These are phyloP conservation scores for Glycine soja DNA, from an alignment of 306 rosid species.

Conservation along the genomic window DNA sequence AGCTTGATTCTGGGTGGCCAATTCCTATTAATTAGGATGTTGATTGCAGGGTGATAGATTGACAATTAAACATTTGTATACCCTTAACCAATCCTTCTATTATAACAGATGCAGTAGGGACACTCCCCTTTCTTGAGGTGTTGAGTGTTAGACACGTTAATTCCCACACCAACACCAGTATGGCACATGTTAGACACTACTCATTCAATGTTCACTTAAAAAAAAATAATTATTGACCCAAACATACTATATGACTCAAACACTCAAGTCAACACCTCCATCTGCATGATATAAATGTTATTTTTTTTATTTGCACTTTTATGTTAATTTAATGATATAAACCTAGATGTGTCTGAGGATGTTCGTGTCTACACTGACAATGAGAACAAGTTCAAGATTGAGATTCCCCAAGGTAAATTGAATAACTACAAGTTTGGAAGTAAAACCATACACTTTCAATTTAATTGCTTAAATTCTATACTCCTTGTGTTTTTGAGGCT, in stretches of 20 bases:
- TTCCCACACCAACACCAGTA: neutral
- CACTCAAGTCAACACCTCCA: no score
- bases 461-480: constrained; percentile 8
- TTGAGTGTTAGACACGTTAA: constrained; percentile 7
- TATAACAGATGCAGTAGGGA: neutral
- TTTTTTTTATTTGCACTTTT: no score
- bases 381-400: constrained; percentile 78
- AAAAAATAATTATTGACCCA: no score
- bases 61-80: constrained; percentile 1
- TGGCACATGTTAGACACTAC: no score
- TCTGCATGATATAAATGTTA: no score
- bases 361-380: constrained; percentile 72
- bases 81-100: neutral
- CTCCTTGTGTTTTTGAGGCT: constrained; percentile 4
- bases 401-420: constrained; percentile 75
- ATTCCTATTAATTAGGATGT: constrained; percentile 26
- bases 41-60: constrained; percentile 22
- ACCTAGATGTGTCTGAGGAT: constrained; percentile 66
- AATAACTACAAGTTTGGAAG: constrained; percentile 13
- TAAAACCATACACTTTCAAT: constrained; percentile 19
- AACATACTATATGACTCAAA: no score
- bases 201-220: no score
- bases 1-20: constrained; percentile 24
- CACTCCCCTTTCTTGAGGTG: neutral
- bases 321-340: no score